These are phyloP conservation scores for Zoysia matrella DNA, from an alignment of 202 grass and related monocot genomes.

Conservation along the genomic window DNA sequence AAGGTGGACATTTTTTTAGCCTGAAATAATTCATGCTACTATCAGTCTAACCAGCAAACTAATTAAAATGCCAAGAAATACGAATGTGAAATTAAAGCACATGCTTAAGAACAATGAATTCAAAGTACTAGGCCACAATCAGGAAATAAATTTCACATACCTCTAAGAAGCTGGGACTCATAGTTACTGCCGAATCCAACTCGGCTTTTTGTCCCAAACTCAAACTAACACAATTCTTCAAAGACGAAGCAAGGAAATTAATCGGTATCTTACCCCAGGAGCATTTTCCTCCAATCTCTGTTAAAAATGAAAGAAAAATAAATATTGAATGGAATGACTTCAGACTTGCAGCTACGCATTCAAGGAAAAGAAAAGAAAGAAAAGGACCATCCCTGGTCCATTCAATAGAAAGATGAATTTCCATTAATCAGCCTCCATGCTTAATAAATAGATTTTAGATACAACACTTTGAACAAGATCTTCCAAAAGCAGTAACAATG, in stretches of 20 bases:
- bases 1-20: not conserved
- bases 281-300: constrained; percentile 90
- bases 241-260: constrained; percentile 81
- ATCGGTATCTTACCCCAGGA: constrained; percentile 88
- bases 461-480: constrained; percentile 15
- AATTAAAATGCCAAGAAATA: not conserved
- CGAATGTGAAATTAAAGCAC: not conserved
- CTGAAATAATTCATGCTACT: constrained; percentile 7
- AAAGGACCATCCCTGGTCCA: constrained; percentile 32
- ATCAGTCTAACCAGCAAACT: not conserved
- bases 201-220: constrained; percentile 79
- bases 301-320: constrained; percentile 37
- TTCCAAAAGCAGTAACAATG: not conserved
- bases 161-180: constrained; percentile 84
- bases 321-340: not conserved
- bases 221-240: constrained; percentile 80
- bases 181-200: constrained; percentile 75
- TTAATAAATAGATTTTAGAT: constrained; percentile 30
- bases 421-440: not conserved
- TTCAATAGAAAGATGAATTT: constrained; percentile 32
- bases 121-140: constrained; percentile 14
- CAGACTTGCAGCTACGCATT: not conserved
- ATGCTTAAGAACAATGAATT: constrained; percentile 3
- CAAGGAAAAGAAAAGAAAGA: constrained; percentile 15
- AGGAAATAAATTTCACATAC: constrained; percentile 51